A percentile compares a stretch with the other conserved stretches of the same genome.
phyloP scores from a whole-genome alignment of 805 yeast species.

The Jamesozyma spencerorum region DNA sequence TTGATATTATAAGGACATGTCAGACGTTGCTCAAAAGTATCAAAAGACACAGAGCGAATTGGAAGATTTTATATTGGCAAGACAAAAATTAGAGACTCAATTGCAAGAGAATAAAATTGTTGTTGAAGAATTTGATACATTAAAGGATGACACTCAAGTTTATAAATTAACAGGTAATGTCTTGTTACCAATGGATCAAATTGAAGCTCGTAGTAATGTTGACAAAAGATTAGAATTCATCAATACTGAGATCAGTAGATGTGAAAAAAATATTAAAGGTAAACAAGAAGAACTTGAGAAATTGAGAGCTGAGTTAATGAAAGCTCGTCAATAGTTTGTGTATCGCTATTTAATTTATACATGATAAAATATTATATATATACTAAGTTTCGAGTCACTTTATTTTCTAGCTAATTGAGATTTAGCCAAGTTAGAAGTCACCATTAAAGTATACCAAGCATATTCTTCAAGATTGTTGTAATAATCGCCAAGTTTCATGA shows the following conservation, averaged over 20 bases:
- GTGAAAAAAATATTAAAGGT: constrained; percentile 58
- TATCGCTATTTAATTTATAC: too few relatives aligned
- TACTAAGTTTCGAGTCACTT: neutral
- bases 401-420: constrained; percentile 51
- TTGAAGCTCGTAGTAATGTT: constrained; percentile 78
- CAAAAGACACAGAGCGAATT: constrained; percentile 39
- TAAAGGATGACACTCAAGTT: constrained; percentile 63
- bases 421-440: constrained; percentile 54
- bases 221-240: constrained; percentile 86
- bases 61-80: constrained; percentile 50
- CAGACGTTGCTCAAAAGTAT: constrained; percentile 22
- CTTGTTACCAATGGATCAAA: constrained; percentile 75
- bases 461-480: constrained; percentile 69
- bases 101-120: constrained; percentile 90
- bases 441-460: constrained; percentile 57
- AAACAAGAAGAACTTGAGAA: constrained; percentile 49
- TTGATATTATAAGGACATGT: constrained; percentile 6
- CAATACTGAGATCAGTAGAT: constrained; percentile 62
- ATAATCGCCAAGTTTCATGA: constrained; percentile 47
- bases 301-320: constrained; percentile 46
- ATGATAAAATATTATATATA: neutral
- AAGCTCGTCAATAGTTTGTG: constrained; percentile 28
- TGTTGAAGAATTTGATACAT: constrained; percentile 59
- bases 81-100: constrained; percentile 89
- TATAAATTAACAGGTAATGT: constrained; percentile 91